A percentile compares a stretch with the other conserved stretches of the same genome.
Conservation (phyloP, 768 basidiomycete species). For the Gloeopeniophorella convolvens region DNA sequence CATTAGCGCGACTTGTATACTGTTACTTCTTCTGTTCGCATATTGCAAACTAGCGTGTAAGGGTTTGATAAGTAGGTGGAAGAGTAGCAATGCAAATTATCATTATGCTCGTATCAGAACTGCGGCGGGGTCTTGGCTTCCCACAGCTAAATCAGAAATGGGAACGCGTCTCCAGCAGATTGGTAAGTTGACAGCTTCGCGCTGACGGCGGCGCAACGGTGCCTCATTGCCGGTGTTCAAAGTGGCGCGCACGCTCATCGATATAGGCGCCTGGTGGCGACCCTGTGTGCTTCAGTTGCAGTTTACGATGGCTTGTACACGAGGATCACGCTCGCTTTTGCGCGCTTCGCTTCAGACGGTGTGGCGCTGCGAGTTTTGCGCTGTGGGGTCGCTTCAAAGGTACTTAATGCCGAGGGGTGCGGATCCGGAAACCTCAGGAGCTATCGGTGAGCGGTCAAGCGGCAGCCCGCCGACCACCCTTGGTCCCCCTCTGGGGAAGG, state of each 20-base stretch:
- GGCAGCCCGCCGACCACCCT: too few species aligned
- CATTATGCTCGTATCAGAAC: conserved; percentile 16
- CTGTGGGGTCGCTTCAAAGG: too few species aligned
- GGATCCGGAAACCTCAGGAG: too few species aligned
- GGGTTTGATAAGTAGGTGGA: conserved; percentile 12
- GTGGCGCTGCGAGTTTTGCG: too few species aligned
- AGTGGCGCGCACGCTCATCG: conserved; percentile 7
- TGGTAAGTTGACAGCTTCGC: conserved; percentile 12
- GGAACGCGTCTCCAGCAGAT: conserved; percentile 8
- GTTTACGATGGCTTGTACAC: background rate
- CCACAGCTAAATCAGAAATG: conserved; percentile 11
- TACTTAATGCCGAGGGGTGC: too few species aligned
- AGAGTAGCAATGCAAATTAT: conserved; percentile 17
- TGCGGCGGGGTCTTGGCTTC: background rate
- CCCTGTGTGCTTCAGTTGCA: too few species aligned
- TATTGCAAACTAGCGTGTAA: conserved; percentile 14
- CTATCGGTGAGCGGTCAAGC: too few species aligned
- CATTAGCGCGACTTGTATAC: conserved; percentile 9
- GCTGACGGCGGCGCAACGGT: conserved; percentile 5
- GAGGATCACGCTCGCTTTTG: background rate
- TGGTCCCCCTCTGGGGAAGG: too few species aligned
- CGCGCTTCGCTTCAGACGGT: background rate
- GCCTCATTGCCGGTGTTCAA: conserved; percentile 6
- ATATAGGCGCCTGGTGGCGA: background rate
- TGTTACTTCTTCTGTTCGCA: conserved; percentile 13